Base-by-base conservation (phyloP, 352 stramenopile species). In the Lagenidium giganteum region DNA sequence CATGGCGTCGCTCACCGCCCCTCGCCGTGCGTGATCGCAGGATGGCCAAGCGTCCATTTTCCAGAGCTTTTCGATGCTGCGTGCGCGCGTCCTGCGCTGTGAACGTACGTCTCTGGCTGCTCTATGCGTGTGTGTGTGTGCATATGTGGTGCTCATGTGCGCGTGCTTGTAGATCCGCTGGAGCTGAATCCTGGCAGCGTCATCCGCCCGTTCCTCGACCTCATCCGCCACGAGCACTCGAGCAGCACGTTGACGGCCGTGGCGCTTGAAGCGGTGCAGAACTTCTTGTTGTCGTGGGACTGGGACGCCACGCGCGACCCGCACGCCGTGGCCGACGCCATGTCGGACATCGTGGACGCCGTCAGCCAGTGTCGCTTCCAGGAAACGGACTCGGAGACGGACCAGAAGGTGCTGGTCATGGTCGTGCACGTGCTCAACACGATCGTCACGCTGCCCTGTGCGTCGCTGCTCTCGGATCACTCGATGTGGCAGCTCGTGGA, bases 401-500 rank as follows among this genome's bases (percentile, higher is more conserved):
- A 96, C 52, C 88, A 95, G 49, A 75, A 91, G 27, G 87, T 96
- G 42, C 74, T 96, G 25, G 89, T 96, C 42, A 65, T 97, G 47
- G 86, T 99, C 8, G 73, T 99, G 13, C 92, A 97, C 42, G 76
- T 99, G 33, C 85, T 97, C 11, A 77, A 96, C 16, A 79, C 96
- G 17, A 82, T 98, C n/a, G 66, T 99, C 16, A 72, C 90, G 31
- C 98, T 84, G 29, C 73, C 70, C 18, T 86, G 60, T 2, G 87
- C 76, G 14, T 24, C 47, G 17, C 70, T 85, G 22, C 76, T 99
- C 5, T 93, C 87, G 26, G 85, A 96, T 37, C 77, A 92, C 38
- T 86, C 94, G 14, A 93, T 98, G 60, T 97, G 96, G 74, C 86
- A 97, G 33, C 76, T 99, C 29, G 77, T 98, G 20, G 86, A 98